Conservation (phyloP, 2,329 filamentous ascomycete species). For the Ophiosphaerella herpotricha region DNA sequence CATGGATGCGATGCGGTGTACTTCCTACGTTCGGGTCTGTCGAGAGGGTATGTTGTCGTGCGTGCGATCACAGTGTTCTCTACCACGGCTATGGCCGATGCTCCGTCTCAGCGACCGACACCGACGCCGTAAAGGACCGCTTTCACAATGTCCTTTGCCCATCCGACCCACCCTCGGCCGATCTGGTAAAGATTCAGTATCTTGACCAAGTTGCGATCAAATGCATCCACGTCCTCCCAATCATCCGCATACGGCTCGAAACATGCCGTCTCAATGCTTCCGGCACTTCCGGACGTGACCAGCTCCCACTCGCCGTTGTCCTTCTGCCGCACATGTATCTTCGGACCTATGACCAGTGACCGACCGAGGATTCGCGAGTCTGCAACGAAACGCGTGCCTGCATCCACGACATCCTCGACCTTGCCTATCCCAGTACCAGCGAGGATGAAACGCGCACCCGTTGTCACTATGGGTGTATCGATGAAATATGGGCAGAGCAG, state of each 20-base stretch:
- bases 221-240: slow-evolving; percentile 61
- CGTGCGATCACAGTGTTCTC: too few species aligned
- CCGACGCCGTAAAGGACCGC: slow-evolving; percentile 33
- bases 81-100: not conserved
- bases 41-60: too few species aligned
- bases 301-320: slow-evolving; percentile 40
- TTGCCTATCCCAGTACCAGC: slow-evolving; percentile 61
- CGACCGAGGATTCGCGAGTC: slow-evolving; percentile 63
- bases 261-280: slow-evolving; percentile 51
- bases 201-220: slow-evolving; percentile 58
- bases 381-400: slow-evolving; percentile 64
- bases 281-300: slow-evolving; percentile 27
- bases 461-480: slow-evolving; percentile 63
- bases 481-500: slow-evolving; percentile 71
- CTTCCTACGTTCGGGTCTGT: too few species aligned
- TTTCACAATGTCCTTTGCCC: slow-evolving; percentile 48
- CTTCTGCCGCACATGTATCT: slow-evolving; percentile 53
- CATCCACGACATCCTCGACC: slow-evolving; percentile 66
- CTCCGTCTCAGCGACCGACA: slow-evolving; percentile 11
- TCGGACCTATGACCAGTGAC: slow-evolving; percentile 63
- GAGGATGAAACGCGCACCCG: slow-evolving; percentile 56
- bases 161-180: slow-evolving; percentile 60
- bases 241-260: slow-evolving; percentile 68
- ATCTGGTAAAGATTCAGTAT: slow-evolving; percentile 58
- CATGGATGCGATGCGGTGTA: too few species aligned